Evolutionary conservation across 306 rosid species (phyloP), one percentile per base, ranked within the genome.

Genomic region (Astragalus glycyphyllos): DNA sequence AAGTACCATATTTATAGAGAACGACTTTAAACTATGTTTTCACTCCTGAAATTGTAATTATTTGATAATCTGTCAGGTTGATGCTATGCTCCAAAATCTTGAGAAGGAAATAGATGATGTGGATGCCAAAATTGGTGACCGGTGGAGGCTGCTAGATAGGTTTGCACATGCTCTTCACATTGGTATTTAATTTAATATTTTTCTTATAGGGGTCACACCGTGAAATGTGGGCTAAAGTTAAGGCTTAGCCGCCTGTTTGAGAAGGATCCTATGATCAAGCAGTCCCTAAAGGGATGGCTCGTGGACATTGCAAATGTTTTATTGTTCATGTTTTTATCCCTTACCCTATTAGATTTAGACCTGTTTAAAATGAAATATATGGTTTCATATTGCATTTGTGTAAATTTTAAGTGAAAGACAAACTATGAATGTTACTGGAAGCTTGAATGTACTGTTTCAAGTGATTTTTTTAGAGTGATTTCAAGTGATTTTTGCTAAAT

Each of bases 71-170:
- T 76, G 44, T 74, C 87, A 93, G 98, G 98, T 93, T 69, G 97
- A 93, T 81, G 82, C 87, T 2, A 85, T 93, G 96, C 98, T 90
- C 68, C 98, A 93, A 65, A 90, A 90, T 68, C 96, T 90, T 51
- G 98, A 90, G 78, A 90, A 88, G 92, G 98, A 90, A 84, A 93
- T 93, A 54, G 97, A 90, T 80, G 92, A 90, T 15, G 98, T 90
- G 57, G 98, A 93, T 87, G 97, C 97, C 6, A 79, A 90, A 83
- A 93, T 93, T 49, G 98, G 98, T 56, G 92, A 93, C 59, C 72
- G 89, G 11, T 93, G 88, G 92, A 86, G 74, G 80, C 80, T 93
- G 58, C 87, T 93, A 40, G 98, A 93, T 83, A 93, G 96, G 98
- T 90, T 54, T 74, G 72, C 76, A 51, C 66, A 66, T 59, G 51